Evolutionary conservation across 371 early-diverging fungal species (phyloP).

Genomic region (Mucor plumbeus): DNA sequence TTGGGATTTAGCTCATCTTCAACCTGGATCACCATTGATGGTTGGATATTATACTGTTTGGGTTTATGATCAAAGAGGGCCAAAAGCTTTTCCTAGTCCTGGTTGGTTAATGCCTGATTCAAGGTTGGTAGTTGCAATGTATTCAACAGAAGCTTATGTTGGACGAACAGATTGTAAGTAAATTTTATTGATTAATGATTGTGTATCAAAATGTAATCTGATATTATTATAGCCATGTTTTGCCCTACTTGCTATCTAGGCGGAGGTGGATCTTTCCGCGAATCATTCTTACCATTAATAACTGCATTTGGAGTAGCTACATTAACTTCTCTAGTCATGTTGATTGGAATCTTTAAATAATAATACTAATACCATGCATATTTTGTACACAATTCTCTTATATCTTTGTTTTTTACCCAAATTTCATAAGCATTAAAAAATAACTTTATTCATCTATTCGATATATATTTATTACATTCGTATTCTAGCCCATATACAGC

Average conservation of each 20-base stretch:
- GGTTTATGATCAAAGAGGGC: conserved; percentile 55
- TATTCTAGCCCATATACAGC: no score
- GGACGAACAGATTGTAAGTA: conserved; percentile 52
- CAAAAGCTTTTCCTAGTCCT: conserved; percentile 50
- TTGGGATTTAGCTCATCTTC: conserved; percentile 46
- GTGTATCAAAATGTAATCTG: not conserved
- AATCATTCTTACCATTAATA: conserved; percentile 33
- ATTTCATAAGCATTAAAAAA: no score
- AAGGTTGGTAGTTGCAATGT: conserved; percentile 47
- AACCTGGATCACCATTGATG: conserved; percentile 42
- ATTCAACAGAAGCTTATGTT: conserved; percentile 53
- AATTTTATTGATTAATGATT: not conserved
- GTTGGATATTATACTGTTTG: conserved; percentile 54
- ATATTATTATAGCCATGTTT: conserved; percentile 44
- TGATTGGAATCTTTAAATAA: conserved; percentile 30
- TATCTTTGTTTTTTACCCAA: not conserved
- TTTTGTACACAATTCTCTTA: conserved; percentile 2
- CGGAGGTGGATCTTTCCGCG: conserved; percentile 31
- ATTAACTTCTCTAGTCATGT: conserved; percentile 32
- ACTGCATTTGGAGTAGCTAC: conserved; percentile 38
- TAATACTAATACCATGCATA: not conserved
- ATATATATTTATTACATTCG: no score
- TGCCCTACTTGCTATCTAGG: conserved; percentile 53
- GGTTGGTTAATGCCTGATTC: conserved; percentile 57
- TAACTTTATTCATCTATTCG: no score